Evolutionary conservation across 2,329 filamentous ascomycete genomes (phyloP).

Genomic region (Pseudocercospora cruenta): DNA sequence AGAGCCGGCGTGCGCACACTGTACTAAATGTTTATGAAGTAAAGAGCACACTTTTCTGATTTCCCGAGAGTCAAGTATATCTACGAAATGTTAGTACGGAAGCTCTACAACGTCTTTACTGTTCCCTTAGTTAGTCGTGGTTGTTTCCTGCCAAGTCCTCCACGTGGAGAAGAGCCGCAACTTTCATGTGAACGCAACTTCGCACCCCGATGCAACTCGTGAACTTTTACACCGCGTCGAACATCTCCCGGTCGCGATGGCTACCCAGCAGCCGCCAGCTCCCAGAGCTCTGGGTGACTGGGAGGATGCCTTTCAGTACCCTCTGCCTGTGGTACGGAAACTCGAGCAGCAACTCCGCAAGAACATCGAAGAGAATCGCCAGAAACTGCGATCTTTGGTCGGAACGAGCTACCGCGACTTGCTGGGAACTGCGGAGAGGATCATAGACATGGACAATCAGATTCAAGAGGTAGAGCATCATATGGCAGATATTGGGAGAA

Average conservation of each 20-base stretch:
- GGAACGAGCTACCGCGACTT: constrained; percentile 81
- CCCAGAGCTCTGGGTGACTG: constrained; percentile 61
- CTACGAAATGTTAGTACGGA: neutral
- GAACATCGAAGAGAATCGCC: constrained; percentile 65
- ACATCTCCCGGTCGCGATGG: constrained; percentile 34
- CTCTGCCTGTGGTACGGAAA: constrained; percentile 63
- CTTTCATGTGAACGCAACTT: neutral
- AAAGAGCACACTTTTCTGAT: no score
- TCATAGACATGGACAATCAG: constrained; percentile 82
- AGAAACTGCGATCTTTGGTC: constrained; percentile 68
- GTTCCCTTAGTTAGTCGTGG: neutral
- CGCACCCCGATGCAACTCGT: constrained; percentile 42
- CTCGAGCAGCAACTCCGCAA: constrained; percentile 67
- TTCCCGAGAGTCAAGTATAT: neutral
- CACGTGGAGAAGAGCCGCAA: constrained; percentile 1
- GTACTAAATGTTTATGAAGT: no score
- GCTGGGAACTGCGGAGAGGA: constrained; percentile 89
- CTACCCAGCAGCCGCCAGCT: constrained; percentile 55
- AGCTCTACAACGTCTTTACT: neutral
- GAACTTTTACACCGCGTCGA: neutral
- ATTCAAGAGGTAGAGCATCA: constrained; percentile 74
- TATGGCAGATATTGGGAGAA: constrained; percentile 71
- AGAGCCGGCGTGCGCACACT: no score
- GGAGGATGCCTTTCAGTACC: constrained; percentile 70
- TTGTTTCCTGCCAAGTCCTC: neutral